Conservation (phyloP, 176 grass and related monocot species). For the Carex cristatella region DNA sequence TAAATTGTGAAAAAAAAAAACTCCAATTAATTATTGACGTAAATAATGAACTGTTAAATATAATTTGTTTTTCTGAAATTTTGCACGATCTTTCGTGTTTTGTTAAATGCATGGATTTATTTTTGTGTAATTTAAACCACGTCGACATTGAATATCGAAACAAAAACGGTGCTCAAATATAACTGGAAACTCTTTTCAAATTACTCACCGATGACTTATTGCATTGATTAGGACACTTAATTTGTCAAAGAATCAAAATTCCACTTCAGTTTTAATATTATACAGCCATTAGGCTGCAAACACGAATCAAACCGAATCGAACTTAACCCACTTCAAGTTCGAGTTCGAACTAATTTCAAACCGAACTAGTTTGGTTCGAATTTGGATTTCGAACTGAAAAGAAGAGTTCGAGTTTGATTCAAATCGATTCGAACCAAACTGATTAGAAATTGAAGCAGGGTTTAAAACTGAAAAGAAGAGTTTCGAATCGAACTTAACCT, state of each 20-base stretch:
- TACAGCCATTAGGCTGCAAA: not conserved
- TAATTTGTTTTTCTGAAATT: not conserved
- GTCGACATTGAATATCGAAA: not conserved
- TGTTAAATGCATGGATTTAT: not conserved
- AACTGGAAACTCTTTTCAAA: not conserved
- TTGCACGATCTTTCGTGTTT: not conserved
- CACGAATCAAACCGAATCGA: too few species aligned
- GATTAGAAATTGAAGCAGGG: too few species aligned
- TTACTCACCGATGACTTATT: not conserved
- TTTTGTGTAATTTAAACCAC: not conserved
- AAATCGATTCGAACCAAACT: too few species aligned
- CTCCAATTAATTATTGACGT: not conserved
- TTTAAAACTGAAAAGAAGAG: too few species aligned
- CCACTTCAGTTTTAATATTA: not conserved
- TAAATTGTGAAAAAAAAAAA: not conserved
- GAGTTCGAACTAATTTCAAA: too few species aligned
- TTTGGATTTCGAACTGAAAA: too few species aligned
- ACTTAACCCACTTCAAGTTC: too few species aligned
- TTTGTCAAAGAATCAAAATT: not conserved
- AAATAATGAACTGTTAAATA: not conserved
- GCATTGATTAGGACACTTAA: not conserved
- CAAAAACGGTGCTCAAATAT: too few species aligned
- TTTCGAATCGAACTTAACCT: too few species aligned
- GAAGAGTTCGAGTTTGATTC: too few species aligned
- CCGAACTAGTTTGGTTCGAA: too few species aligned